phyloP scores from a whole-genome alignment of 208 protist genomes.

The Blastocrithidia nonstop region DNA sequence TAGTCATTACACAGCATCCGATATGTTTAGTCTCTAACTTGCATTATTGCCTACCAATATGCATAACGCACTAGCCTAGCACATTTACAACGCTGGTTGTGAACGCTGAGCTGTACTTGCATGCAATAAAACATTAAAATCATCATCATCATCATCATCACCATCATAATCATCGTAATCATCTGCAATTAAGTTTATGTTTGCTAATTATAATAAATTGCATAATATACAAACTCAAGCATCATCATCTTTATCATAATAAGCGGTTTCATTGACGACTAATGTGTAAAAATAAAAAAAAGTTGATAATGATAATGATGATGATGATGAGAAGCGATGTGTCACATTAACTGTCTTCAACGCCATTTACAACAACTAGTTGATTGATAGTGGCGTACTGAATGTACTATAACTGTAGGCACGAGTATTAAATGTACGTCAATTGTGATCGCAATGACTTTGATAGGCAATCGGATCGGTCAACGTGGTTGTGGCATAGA shows the following conservation, averaged over 20 bases:
- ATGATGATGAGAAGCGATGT: slow-evolving; percentile 42
- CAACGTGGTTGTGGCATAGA: slow-evolving; percentile 15
- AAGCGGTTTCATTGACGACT: background rate
- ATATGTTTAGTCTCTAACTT: too few species aligned
- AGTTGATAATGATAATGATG: slow-evolving; percentile 8
- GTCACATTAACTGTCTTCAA: slow-evolving; percentile 56
- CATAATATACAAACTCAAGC: background rate
- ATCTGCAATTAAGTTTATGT: slow-evolving; percentile 21
- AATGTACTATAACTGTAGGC: slow-evolving; percentile 44
- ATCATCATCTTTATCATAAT: background rate
- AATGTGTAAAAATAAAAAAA: background rate
- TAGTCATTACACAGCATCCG: too few species aligned
- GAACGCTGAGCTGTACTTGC: background rate
- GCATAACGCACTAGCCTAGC: too few species aligned
- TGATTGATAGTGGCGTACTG: slow-evolving; percentile 40
- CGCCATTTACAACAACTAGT: slow-evolving; percentile 45
- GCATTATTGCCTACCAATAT: too few species aligned
- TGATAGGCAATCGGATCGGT: slow-evolving; percentile 42
- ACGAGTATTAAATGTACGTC: slow-evolving; percentile 43
- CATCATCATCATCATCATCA: too few species aligned
- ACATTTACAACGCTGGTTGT: too few species aligned
- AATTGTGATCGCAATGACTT: slow-evolving; percentile 59
- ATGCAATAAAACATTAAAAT: background rate
- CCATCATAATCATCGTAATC: too few species aligned
- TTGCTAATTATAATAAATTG: slow-evolving; percentile 29